Percentiles rank a stretch among this genome's conserved stretches.
Conservation (phyloP, 495 filamentous ascomycete genomes). For the Lasiosphaeria hispida region DNA sequence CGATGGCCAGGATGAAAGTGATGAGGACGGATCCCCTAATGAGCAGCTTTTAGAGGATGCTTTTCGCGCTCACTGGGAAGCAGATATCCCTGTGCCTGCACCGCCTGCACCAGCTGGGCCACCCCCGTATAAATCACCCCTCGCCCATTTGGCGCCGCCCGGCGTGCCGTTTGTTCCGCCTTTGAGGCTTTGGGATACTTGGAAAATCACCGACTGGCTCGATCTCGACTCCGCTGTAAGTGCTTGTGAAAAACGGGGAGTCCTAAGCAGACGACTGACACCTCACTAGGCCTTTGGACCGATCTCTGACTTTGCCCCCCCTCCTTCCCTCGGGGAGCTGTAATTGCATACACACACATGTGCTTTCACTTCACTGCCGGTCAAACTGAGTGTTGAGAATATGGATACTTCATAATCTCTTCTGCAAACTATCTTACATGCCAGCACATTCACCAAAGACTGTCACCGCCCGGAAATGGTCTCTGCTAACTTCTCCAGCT, state of each 20-base stretch:
- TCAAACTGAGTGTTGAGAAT: no score
- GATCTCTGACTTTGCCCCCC: constrained; percentile 17
- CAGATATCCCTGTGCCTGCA: background rate
- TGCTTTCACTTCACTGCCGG: no score
- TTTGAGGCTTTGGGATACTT: constrained; percentile 21
- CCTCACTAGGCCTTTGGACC: constrained; percentile 24
- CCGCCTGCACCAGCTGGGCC: background rate
- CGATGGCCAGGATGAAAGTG: background rate
- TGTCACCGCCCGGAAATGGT: constrained; percentile 5
- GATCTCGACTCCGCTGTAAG: constrained; percentile 31
- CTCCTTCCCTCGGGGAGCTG: background rate
- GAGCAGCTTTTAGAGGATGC: constrained; percentile 23
- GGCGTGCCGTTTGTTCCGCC: background rate
- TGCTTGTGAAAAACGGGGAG: background rate
- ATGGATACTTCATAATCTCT: background rate
- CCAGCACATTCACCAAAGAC: background rate
- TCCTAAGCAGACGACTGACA: background rate
- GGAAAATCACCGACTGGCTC: constrained; percentile 27
- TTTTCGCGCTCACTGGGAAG: constrained; percentile 24
- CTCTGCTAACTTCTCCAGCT: constrained; percentile 13
- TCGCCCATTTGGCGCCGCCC: no score
- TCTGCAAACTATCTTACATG: background rate
- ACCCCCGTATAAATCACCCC: no score
- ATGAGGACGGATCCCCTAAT: constrained; percentile 8
- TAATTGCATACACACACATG: no score